Percentiles rank a stretch among this genome's conserved stretches.
phyloP scores from a whole-genome alignment of 169 alveolate genomes.

The Toxoplasma gondii region DNA sequence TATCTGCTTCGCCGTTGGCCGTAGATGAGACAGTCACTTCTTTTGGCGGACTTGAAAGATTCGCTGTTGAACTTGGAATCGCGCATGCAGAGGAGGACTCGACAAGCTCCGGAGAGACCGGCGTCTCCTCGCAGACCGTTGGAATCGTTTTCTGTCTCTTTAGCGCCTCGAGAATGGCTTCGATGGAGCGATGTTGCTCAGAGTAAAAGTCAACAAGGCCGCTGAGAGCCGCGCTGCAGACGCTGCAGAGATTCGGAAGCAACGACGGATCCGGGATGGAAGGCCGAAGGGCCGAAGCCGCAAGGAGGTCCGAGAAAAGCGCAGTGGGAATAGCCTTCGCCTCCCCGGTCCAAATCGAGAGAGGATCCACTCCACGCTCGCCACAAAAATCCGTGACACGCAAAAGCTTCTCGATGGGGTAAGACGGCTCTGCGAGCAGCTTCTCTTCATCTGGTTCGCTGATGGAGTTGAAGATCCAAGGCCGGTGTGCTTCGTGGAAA shows the following conservation, averaged over 20 bases:
- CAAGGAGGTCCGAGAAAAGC: conserved; percentile 8
- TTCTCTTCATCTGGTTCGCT: not conserved
- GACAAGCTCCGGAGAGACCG: too few species aligned
- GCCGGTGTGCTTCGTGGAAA: too few species aligned
- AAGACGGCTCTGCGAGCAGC: not conserved
- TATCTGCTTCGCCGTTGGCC: too few species aligned
- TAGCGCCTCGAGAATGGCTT: conserved; percentile 36
- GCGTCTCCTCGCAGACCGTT: not conserved
- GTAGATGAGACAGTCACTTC: too few species aligned
- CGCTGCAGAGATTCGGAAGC: conserved; percentile 61
- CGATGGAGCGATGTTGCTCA: conserved; percentile 57
- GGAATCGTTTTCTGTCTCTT: conserved; percentile 41
- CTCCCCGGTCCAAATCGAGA: conserved; percentile 62
- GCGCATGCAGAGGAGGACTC: too few species aligned
- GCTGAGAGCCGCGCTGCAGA: conserved; percentile 63
- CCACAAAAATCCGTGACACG: not conserved
- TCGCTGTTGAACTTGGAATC: too few species aligned
- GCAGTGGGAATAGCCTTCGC: conserved; percentile 48
- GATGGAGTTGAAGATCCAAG: too few species aligned
- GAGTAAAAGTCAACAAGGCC: conserved; percentile 52
- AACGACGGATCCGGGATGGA: conserved; percentile 59
- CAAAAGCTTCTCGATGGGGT: conserved; percentile 30
- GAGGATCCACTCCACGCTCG: conserved; percentile 57
- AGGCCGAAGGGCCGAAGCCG: conserved; percentile 51
- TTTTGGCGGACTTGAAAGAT: too few species aligned